A percentile compares a stretch with the other conserved stretches of the same genome.
Conservation (phyloP, 1,284 basidiomycete species). For the Crocinoboletus sp. region DNA sequence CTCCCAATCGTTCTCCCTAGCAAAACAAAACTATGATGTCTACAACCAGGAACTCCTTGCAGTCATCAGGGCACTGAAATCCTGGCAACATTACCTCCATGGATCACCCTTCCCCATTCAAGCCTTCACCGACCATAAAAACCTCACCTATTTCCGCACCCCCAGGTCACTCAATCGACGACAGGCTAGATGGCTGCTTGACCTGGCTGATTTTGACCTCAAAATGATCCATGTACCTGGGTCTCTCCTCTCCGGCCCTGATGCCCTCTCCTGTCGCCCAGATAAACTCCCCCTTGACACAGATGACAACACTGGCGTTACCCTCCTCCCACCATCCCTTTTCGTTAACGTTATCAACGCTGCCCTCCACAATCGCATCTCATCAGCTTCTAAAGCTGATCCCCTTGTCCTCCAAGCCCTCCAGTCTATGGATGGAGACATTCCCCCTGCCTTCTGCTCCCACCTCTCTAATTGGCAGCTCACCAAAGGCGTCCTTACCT, state of each 20-base stretch:
- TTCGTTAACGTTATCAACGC: too few species aligned
- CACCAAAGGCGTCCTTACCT: too few species aligned
- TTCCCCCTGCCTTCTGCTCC: too few species aligned
- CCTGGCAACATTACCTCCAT: background rate
- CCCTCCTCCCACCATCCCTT: too few species aligned
- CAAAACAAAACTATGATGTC: background rate
- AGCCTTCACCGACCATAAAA: background rate
- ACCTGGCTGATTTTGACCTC: background rate
- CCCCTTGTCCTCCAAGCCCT: too few species aligned
- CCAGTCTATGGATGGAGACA: too few species aligned
- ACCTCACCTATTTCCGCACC: fast-evolving
- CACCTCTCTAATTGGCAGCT: too few species aligned
- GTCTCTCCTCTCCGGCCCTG: fast-evolving
- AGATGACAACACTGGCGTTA: background rate
- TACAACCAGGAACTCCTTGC: background rate
- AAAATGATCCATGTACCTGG: background rate
- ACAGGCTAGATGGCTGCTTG: background rate
- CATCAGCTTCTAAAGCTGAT: too few species aligned
- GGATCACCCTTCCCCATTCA: too few species aligned
- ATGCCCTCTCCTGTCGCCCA: background rate
- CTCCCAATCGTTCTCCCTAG: background rate
- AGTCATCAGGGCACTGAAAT: background rate
- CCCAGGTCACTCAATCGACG: background rate
- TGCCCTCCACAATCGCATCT: too few species aligned
- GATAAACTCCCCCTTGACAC: too few species aligned